phyloP scores from a whole-genome alignment of 2,329 filamentous ascomycete genomes.

The Rosellinia necatrix region DNA sequence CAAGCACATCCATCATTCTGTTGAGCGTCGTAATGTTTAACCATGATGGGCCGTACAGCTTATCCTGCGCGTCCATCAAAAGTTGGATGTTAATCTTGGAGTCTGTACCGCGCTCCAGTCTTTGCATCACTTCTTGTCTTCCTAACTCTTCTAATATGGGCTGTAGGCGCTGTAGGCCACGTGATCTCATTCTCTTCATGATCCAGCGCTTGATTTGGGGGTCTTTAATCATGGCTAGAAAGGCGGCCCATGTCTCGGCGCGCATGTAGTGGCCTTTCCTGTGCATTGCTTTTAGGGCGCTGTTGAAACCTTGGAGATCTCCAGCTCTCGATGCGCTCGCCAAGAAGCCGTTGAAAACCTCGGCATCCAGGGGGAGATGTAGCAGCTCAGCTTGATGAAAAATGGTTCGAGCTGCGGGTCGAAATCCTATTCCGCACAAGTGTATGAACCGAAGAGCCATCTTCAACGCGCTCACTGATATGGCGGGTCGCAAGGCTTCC shows the following conservation, averaged over 20 bases:
- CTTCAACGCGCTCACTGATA: conserved; percentile 37
- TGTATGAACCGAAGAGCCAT: conserved; percentile 37
- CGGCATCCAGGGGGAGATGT: conserved; percentile 34
- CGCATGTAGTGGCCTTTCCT: conserved; percentile 32
- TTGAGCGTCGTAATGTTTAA: conserved; percentile 37
- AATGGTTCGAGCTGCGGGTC: conserved; percentile 31
- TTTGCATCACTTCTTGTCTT: conserved; percentile 30
- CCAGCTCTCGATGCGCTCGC: conserved; percentile 30
- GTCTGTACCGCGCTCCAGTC: conserved; percentile 28
- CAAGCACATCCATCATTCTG: conserved; percentile 36
- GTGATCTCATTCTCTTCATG: conserved; percentile 43
- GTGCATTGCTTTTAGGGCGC: conserved; percentile 36
- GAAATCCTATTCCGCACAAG: conserved; percentile 28
- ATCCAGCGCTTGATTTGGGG: conserved; percentile 51
- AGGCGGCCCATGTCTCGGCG: conserved; percentile 35
- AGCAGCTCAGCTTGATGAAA: conserved; percentile 30
- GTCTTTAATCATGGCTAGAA: conserved; percentile 47
- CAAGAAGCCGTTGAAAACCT: conserved; percentile 36
- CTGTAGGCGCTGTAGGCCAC: conserved; percentile 30
- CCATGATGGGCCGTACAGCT: conserved; percentile 34
- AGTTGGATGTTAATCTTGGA: conserved; percentile 12
- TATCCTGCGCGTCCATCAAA: conserved; percentile 31
- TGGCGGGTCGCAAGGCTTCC: conserved; percentile 25
- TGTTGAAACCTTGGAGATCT: conserved; percentile 37
- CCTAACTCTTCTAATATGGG: conserved; percentile 31